Evolutionary conservation across 139 green algal genomes (phyloP), one percentile per base, ranked within the genome.

Genomic region (Mychonastes homosphaera): DNA sequence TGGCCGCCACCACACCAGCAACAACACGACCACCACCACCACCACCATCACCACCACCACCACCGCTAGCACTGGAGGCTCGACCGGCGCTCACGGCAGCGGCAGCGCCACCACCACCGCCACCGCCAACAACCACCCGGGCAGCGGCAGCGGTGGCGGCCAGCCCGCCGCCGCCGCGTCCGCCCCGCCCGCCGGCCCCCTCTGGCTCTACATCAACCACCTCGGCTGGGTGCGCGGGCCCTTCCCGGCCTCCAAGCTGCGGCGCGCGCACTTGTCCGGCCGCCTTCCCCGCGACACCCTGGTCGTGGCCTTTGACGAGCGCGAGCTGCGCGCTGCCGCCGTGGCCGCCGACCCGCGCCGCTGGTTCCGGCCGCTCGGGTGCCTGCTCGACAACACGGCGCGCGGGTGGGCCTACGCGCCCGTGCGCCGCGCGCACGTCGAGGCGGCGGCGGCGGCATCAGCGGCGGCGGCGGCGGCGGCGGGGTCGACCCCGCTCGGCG

Each of bases 151-250:
- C n/a, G n/a, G n/a, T n/a, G n/a, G n/a, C n/a, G n/a, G n/a, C n/a
- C n/a, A n/a, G n/a, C n/a, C n/a, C n/a, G n/a, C n/a, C n/a, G n/a
- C n/a, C n/a, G n/a, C n/a, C n/a, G n/a, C n/a, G n/a, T n/a, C n/a
- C n/a, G n/a, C n/a, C n/a, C n/a, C n/a, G n/a, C n/a, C n/a, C n/a
- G n/a, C n/a, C n/a, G n/a, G n/a, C 30, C 60, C 60, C 8, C n/a
- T 67, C 39, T 67, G 60, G 60, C 40, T 67, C 9, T 67, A 67
- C 40, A 58, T 67, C 27, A 67, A 67, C 50, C 60, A 67, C 21
- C 23, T 67, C 29, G 60, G 60, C 16, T 44, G 36, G 36, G 12
- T 44, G 15, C 51, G 47, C 10, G 60, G 49, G 23, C 60, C 60
- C 2, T 67, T 67, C 21, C 47, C 50, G 13, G 39, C 50, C 9